These are phyloP conservation scores for Sphagnum magellanicum DNA, from an alignment of 228 moss, liverwort and hornwort species.

Conservation along the genomic window DNA sequence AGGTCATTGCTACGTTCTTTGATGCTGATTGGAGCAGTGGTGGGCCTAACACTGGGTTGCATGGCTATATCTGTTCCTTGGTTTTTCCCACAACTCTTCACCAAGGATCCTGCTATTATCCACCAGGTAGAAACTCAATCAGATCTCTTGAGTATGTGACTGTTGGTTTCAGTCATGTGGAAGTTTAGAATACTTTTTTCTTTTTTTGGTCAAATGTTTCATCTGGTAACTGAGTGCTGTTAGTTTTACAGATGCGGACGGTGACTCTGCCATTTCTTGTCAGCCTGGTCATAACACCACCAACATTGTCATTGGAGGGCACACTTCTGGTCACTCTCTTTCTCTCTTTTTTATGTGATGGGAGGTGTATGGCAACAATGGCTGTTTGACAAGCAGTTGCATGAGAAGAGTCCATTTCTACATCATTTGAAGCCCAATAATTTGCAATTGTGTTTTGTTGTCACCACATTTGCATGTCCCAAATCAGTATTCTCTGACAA, in stretches of 20 bases:
- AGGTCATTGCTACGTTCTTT: slow-evolving; percentile 62
- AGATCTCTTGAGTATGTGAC: neutral
- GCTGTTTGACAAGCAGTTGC: too few relatives aligned
- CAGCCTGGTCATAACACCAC: slow-evolving; percentile 60
- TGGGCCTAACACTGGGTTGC: slow-evolving; percentile 48
- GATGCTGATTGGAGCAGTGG: slow-evolving; percentile 54
- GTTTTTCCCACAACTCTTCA: slow-evolving; percentile 73
- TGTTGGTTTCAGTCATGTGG: neutral
- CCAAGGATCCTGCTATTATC: slow-evolving; percentile 59
- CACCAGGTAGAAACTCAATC: slow-evolving; percentile 15
- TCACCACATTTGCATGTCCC: neutral
- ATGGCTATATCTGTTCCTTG: slow-evolving; percentile 64
- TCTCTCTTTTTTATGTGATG: neutral
- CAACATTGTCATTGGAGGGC: slow-evolving; percentile 77
- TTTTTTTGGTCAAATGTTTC: neutral
- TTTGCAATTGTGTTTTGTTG: neutral
- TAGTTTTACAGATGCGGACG: slow-evolving; percentile 58
- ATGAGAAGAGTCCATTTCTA: too few relatives aligned
- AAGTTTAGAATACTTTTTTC: neutral
- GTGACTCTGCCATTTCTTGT: slow-evolving; percentile 70
- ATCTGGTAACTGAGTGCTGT: too few relatives aligned
- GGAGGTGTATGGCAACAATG: neutral
- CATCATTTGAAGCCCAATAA: too few relatives aligned
- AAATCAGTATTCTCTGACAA: neutral
- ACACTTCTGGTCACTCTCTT: slow-evolving; percentile 56